Evolutionary conservation across 1,284 basidiomycete genomes (phyloP).

Genomic region (Trametes hirsuta): DNA sequence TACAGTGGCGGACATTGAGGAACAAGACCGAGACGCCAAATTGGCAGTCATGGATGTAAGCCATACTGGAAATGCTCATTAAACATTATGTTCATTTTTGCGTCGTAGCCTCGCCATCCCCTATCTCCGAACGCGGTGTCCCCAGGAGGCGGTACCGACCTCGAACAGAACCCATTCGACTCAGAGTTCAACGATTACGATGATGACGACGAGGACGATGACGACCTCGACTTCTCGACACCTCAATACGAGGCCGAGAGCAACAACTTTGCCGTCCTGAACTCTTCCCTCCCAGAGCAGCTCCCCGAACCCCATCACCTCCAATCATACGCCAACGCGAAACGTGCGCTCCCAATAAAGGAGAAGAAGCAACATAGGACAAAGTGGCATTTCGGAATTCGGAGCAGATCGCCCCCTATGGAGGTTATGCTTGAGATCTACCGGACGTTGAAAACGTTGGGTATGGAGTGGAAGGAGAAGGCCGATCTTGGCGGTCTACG

Average conservation of each 20-base stretch:
- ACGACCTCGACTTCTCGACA: conserved; percentile 63
- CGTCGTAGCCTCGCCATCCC: conserved; percentile 61
- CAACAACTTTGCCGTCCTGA: conserved; percentile 83
- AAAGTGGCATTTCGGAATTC: conserved; percentile 98
- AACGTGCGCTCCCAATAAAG: conserved; percentile 51
- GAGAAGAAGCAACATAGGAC: conserved; percentile 75
- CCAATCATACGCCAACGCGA: conserved; percentile 66
- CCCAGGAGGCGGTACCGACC: conserved; percentile 53
- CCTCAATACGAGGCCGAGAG: conserved; percentile 49
- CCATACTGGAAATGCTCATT: conserved; percentile 11
- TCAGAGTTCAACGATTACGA: conserved; percentile 65
- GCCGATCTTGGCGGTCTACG: conserved; percentile 70
- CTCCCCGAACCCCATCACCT: conserved; percentile 56
- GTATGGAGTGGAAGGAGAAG: conserved; percentile 97
- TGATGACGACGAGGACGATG: conserved; percentile 62
- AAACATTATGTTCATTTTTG: conserved; percentile 2
- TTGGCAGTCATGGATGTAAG: conserved; percentile 79
- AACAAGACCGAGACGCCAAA: conserved; percentile 81
- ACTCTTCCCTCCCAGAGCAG: conserved; percentile 76
- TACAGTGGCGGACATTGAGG: conserved; percentile 73
- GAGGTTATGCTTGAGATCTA: conserved; percentile 99
- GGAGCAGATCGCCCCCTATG: conserved; percentile 95
- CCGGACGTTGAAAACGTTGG: conserved; percentile 87
- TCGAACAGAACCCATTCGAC: conserved; percentile 77
- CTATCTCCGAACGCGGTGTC: conserved; percentile 54